Evolutionary conservation across 352 stramenopile species (phyloP).

Genomic region (Globisporangium canariense): DNA sequence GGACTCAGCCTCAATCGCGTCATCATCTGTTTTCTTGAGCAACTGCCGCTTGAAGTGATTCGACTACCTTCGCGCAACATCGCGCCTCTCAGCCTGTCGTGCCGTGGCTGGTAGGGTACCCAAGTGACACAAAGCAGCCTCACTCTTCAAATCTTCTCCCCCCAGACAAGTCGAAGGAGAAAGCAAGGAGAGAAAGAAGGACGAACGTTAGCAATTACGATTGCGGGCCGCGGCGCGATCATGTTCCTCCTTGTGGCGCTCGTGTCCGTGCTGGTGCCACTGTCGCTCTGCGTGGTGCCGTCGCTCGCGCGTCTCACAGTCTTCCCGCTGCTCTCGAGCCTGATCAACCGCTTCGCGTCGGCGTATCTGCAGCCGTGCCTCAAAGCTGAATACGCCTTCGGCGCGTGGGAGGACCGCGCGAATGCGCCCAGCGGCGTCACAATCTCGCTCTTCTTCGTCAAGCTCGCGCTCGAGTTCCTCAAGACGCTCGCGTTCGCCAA

Average conservation of each 20-base stretch:
- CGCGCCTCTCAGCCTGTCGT: neutral
- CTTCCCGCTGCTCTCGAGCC: conserved; percentile 50
- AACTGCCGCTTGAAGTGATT: conserved; percentile 7
- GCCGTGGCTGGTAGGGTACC: neutral
- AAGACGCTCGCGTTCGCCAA: conserved; percentile 57
- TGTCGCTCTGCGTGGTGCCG: conserved; percentile 64
- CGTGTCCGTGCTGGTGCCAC: conserved; percentile 48
- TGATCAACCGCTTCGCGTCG: conserved; percentile 51
- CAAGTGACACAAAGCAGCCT: neutral
- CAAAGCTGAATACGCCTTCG: conserved; percentile 46
- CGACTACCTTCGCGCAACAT: neutral
- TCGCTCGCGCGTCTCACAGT: conserved; percentile 49
- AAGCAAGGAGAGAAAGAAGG: conserved; percentile 8
- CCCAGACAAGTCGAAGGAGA: conserved; percentile 6
- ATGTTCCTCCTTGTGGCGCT: conserved; percentile 47
- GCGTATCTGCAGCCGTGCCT: conserved; percentile 54
- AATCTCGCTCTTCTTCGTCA: conserved; percentile 53
- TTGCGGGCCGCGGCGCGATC: conserved; percentile 7
- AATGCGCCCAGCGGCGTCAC: conserved; percentile 40
- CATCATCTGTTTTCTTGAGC: neutral
- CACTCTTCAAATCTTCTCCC: conserved; percentile 2
- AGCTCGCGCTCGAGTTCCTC: conserved; percentile 47
- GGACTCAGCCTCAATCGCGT: neutral
- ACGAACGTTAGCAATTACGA: neutral
- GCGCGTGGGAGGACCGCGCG: conserved; percentile 32